Evolutionary conservation across 2,329 filamentous ascomycete species (phyloP).

Genomic region (Lizonia empirigonia): DNA sequence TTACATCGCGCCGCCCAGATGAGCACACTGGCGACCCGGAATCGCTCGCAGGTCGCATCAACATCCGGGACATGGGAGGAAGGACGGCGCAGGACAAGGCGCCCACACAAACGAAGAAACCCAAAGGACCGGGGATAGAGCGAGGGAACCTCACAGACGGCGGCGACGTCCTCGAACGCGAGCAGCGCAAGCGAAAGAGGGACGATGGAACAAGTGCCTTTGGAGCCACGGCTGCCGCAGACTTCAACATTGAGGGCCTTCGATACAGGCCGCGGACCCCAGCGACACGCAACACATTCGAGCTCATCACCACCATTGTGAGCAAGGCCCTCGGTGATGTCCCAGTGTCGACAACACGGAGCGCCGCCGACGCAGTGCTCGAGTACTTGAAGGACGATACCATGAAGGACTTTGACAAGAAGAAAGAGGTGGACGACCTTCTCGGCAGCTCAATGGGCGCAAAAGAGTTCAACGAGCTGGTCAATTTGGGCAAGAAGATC

Average conservation of each 20-base stretch:
- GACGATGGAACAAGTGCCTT: conserved; percentile 69
- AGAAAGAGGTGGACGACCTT: conserved; percentile 95
- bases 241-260: conserved; percentile 86
- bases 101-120: conserved; percentile 77
- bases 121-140: conserved; percentile 70
- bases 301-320: conserved; percentile 90
- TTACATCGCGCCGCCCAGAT: conserved; percentile 88
- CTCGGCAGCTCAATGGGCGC: conserved; percentile 79
- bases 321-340: conserved; percentile 90
- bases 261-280: conserved; percentile 90
- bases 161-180: conserved; percentile 79
- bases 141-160: conserved; percentile 79
- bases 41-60: conserved; percentile 91
- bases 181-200: conserved; percentile 84
- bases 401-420: conserved; percentile 96
- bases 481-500: conserved; percentile 97
- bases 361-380: conserved; percentile 88
- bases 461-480: conserved; percentile 95
- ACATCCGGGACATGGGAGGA: conserved; percentile 92
- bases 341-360: conserved; percentile 86
- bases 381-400: conserved; percentile 95
- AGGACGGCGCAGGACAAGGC: conserved; percentile 78
- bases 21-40: conserved; percentile 97
- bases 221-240: conserved; percentile 75
- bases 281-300: conserved; percentile 89